Percentiles rank a stretch among this genome's conserved stretches.
Conservation (phyloP, 495 filamentous ascomycete species). For the Usnea hakonensis region DNA sequence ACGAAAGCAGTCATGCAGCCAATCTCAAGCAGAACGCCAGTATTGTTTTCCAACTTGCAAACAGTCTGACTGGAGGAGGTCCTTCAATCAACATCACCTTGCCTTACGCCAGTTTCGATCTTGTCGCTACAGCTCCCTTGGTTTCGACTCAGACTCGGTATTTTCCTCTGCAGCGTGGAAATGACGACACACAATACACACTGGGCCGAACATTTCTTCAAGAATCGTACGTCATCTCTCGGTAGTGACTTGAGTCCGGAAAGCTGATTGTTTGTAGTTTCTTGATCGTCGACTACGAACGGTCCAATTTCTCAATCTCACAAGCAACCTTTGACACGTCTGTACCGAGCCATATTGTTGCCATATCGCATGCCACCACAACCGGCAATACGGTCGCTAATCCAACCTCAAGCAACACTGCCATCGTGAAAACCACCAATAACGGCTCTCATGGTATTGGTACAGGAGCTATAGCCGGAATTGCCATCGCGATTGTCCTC, state of each 20-base stretch:
- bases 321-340: slow-evolving; percentile 19
- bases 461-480: slow-evolving; percentile 19
- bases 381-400: background rate
- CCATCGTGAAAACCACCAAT: slow-evolving; percentile 9
- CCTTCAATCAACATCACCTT: slow-evolving; percentile 42
- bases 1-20: slow-evolving; percentile 36
- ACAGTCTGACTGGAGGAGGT: slow-evolving; percentile 30
- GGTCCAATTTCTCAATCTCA: slow-evolving; percentile 21
- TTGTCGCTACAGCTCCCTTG: slow-evolving; percentile 35
- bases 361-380: slow-evolving; percentile 13
- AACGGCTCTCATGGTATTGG: slow-evolving; percentile 12
- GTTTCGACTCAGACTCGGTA: slow-evolving; percentile 33
- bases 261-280: slow-evolving; percentile 5
- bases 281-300: slow-evolving; percentile 24
- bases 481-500: slow-evolving; percentile 19
- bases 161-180: slow-evolving; percentile 45
- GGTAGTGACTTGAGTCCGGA: background rate
- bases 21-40: slow-evolving; percentile 40
- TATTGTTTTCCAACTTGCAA: slow-evolving; percentile 42
- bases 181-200: slow-evolving; percentile 42
- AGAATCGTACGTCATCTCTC: slow-evolving; percentile 33
- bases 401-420: slow-evolving; percentile 5
- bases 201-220: slow-evolving; percentile 50
- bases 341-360: slow-evolving; percentile 17
- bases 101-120: slow-evolving; percentile 48